These are phyloP conservation scores for Puccinia hordei DNA, from an alignment of 1,284 basidiomycete species.

Conservation along the genomic window DNA sequence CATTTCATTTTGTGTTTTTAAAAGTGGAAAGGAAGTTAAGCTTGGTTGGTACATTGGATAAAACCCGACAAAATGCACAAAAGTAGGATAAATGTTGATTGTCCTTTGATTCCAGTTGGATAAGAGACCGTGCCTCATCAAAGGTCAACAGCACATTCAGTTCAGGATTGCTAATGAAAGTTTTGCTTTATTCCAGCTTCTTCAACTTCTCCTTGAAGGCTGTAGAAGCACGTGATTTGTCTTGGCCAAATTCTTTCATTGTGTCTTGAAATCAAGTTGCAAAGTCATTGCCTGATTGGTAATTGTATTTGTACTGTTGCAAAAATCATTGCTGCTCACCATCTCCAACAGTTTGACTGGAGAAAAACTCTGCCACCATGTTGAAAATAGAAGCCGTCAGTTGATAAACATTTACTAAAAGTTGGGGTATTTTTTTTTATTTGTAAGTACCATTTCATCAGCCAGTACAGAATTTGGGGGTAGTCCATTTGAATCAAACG, in stretches of 20 bases:
- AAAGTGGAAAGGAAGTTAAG: background rate
- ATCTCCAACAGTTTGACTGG: background rate
- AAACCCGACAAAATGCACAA: background rate
- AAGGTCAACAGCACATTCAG: background rate
- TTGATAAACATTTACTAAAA: background rate
- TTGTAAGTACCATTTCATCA: background rate
- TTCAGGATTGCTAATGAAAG: background rate
- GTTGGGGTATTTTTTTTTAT: background rate
- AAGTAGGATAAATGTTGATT: background rate
- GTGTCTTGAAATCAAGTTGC: background rate
- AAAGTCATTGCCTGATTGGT: background rate
- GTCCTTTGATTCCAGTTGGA: background rate
- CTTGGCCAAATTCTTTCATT: background rate
- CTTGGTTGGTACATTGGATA: background rate
- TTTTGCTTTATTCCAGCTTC: background rate
- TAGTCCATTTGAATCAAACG: background rate
- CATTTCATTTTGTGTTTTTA: background rate
- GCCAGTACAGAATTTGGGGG: background rate
- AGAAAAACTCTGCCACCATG: conserved; percentile 1
- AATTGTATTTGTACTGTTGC: background rate
- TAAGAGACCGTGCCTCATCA: background rate
- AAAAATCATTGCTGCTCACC: background rate
- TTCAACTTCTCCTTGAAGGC: background rate
- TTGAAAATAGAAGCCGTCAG: background rate
- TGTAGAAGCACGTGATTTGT: background rate